Evolutionary conservation across 306 rosid species (phyloP).

Genomic region (Dalbergia cochinchinensis): DNA sequence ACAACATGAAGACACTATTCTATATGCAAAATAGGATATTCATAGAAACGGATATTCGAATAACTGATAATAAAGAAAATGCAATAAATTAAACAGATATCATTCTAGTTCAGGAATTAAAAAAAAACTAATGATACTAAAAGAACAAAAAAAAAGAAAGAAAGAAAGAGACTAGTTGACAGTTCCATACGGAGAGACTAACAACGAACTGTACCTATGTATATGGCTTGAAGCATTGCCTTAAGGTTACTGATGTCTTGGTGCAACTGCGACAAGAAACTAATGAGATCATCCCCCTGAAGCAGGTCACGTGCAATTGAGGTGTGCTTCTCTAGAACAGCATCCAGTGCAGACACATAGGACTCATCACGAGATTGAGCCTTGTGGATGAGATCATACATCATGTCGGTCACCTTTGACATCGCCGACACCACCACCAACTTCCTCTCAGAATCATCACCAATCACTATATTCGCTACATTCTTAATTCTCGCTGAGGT

Average conservation of each 20-base stretch:
- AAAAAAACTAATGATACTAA: no score
- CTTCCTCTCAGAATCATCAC: slow-evolving; percentile 85
- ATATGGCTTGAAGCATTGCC: slow-evolving; percentile 99
- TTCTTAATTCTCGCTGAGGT: slow-evolving; percentile 81
- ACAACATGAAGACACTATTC: slow-evolving; percentile 5
- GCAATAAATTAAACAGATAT: background rate
- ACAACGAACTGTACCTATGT: slow-evolving; percentile 63
- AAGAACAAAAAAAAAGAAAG: no score
- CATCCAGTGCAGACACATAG: slow-evolving; percentile 77
- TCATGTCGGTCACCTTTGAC: slow-evolving; percentile 98
- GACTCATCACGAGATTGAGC: slow-evolving; percentile 92
- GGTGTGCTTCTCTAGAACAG: slow-evolving; percentile 83
- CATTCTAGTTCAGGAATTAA: no score
- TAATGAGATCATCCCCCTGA: slow-evolving; percentile 76
- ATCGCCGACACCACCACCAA: slow-evolving; percentile 93
- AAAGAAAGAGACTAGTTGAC: no score
- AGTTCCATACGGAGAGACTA: no score
- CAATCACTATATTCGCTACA: slow-evolving; percentile 76
- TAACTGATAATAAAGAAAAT: slow-evolving; percentile 10
- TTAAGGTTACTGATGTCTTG: slow-evolving; percentile 80
- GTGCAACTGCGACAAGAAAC: slow-evolving; percentile 76
- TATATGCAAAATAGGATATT: background rate
- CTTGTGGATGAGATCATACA: slow-evolving; percentile 86
- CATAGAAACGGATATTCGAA: background rate
- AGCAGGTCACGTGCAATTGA: slow-evolving; percentile 81